phyloP scores from a whole-genome alignment of 495 filamentous ascomycete genomes.

The Podospora anserina region DNA sequence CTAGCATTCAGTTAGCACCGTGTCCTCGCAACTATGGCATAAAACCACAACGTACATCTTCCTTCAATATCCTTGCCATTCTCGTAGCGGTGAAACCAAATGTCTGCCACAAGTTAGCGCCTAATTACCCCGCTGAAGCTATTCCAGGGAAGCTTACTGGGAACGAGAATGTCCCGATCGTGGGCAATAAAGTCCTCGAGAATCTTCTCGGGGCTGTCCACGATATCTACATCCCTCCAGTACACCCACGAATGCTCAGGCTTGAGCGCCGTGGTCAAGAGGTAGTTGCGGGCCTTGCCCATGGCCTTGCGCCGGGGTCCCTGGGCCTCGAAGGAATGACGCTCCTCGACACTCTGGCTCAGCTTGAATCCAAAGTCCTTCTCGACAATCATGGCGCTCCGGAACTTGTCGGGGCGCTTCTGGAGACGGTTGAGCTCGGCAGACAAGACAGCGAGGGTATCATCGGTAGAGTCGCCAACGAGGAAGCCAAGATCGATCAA shows the following conservation, averaged over 20 bases:
- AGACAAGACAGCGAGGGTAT: conserved; percentile 76
- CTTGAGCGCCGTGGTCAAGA: conserved; percentile 80
- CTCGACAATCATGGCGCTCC: conserved; percentile 74
- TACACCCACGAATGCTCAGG: conserved; percentile 97
- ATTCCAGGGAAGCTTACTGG: conserved; percentile 58
- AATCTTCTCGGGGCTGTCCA: conserved; percentile 81
- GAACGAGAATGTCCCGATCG: conserved; percentile 87
- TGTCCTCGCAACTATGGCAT: conserved; percentile 5
- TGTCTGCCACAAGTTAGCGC: conserved; percentile 57
- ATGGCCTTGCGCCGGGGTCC: conserved; percentile 87
- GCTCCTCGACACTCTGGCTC: conserved; percentile 71
- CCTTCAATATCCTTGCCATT: conserved; percentile 86
- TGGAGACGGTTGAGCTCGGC: conserved; percentile 86
- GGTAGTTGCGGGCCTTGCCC: conserved; percentile 85
- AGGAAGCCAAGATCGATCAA: conserved; percentile 95
- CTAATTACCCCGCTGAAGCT: not conserved
- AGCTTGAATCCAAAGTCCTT: conserved; percentile 80
- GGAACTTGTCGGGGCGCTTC: conserved; percentile 77
- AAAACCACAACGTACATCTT: conserved; percentile 62
- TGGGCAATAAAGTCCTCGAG: conserved; percentile 95
- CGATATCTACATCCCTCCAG: conserved; percentile 96
- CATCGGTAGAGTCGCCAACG: conserved; percentile 85
- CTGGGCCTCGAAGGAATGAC: conserved; percentile 84
- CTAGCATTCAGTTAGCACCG: conserved; percentile 43
- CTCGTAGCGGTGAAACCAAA: conserved; percentile 96